phyloP scores from a whole-genome alignment of 805 yeast species.

The Pichia rugopelliculosa region DNA sequence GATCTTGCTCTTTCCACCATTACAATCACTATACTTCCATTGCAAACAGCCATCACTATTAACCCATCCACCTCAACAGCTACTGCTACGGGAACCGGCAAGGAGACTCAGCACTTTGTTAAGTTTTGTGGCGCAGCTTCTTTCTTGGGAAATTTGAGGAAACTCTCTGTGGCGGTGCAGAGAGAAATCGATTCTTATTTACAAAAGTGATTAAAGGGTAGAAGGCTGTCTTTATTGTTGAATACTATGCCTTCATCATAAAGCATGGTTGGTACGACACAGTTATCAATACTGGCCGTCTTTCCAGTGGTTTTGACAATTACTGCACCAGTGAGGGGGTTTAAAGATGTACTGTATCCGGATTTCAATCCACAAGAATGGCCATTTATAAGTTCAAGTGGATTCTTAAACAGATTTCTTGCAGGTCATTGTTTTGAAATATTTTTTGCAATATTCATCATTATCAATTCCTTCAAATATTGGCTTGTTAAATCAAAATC shows the following conservation, averaged over 20 bases:
- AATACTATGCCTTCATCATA: too few relatives aligned
- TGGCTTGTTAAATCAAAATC: background rate
- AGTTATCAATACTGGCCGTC: background rate
- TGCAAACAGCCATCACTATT: background rate
- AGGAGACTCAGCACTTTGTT: background rate
- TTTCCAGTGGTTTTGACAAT: constrained; percentile 3
- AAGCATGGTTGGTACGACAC: background rate
- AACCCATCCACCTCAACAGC: background rate
- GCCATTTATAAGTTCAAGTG: constrained; percentile 18
- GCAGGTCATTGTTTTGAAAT: constrained; percentile 28
- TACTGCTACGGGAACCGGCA: background rate
- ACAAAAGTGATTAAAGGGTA: background rate
- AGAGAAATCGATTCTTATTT: background rate
- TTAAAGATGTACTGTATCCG: constrained; percentile 11
- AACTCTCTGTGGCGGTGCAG: background rate
- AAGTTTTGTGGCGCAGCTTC: constrained; percentile 1
- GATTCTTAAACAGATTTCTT: constrained; percentile 21
- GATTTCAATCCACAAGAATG: constrained; percentile 8
- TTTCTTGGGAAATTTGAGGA: background rate
- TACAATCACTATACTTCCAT: background rate
- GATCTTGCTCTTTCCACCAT: background rate
- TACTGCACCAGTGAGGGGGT: constrained; percentile 4
- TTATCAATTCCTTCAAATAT: constrained; percentile 6
- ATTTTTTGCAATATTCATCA: constrained; percentile 11
- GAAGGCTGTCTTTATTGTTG: too few relatives aligned